These are phyloP conservation scores for Lasiodiplodia sp. DNA, from an alignment of 2,329 filamentous ascomycete species.

Conservation along the genomic window DNA sequence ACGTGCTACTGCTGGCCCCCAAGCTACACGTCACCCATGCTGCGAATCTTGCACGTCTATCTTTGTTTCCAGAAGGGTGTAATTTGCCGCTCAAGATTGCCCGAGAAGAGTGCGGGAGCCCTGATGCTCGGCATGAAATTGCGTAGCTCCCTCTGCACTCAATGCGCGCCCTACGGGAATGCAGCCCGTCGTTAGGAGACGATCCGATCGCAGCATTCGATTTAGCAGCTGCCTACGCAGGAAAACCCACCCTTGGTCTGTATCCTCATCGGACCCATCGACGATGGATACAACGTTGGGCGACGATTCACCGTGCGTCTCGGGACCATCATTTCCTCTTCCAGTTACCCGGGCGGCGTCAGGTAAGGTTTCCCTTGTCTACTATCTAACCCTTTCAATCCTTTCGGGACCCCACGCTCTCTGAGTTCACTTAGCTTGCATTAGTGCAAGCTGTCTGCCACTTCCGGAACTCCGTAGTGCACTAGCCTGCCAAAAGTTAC, in stretches of 20 bases:
- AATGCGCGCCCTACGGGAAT: conserved; percentile 10
- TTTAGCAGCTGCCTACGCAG: neutral
- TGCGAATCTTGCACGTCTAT: neutral
- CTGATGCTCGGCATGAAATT: neutral
- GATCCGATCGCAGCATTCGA: conserved; percentile 5
- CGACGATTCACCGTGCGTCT: neutral
- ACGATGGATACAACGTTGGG: neutral
- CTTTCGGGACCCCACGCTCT: neutral
- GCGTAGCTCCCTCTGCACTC: conserved; percentile 6
- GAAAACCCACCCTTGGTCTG: neutral
- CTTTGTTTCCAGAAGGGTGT: conserved; percentile 10
- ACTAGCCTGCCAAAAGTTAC: neutral
- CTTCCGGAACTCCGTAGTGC: neutral
- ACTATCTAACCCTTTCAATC: neutral
- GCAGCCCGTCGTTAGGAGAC: neutral
- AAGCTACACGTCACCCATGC: neutral
- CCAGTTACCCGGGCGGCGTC: neutral
- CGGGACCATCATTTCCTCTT: conserved; percentile 7
- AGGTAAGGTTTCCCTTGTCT: neutral
- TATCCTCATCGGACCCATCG: neutral
- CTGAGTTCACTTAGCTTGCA: conserved; percentile 5
- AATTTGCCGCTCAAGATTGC: conserved; percentile 15
- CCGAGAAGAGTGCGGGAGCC: neutral
- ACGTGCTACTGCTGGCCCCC: neutral
- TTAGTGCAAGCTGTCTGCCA: neutral